Conservation (phyloP, 1,139 yeast species). For the Geotrichum fermentans region DNA sequence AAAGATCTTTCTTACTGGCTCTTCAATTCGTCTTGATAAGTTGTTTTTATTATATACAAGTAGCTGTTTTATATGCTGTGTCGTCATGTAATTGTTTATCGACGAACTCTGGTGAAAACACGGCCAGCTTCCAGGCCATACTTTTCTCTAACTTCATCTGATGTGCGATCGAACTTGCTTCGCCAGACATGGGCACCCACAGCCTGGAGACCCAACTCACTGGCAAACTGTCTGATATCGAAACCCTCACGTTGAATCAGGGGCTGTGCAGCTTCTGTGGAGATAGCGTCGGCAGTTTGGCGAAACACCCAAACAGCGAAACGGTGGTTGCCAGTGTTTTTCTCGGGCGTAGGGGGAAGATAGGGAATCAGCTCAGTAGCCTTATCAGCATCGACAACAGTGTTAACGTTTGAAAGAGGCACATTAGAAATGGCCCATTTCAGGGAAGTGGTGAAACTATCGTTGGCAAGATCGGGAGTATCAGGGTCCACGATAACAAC, state of each 20-base stretch:
- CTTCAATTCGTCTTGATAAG: too few relatives aligned
- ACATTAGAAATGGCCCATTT: conserved; percentile 78
- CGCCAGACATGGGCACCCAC: conserved; percentile 95
- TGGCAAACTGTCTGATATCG: conserved; percentile 66
- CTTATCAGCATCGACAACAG: conserved; percentile 48
- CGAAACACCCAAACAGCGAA: conserved; percentile 87
- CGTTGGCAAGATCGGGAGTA: conserved; percentile 67
- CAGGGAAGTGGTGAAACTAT: conserved; percentile 66
- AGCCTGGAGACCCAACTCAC: conserved; percentile 52
- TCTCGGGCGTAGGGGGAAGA: conserved; percentile 83
- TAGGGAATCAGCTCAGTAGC: conserved; percentile 57
- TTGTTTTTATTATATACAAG: background rate
- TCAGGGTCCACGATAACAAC: conserved; percentile 87
- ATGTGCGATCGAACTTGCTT: conserved; percentile 74
- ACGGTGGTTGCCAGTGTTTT: conserved; percentile 77
- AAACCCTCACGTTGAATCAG: conserved; percentile 46
- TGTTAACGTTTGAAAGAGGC: conserved; percentile 53
- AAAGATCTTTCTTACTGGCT: too few relatives aligned
- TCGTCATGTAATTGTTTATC: conserved; percentile 11
- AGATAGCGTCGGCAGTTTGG: conserved; percentile 41
- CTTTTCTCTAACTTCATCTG: conserved; percentile 57
- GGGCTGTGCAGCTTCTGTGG: conserved; percentile 27
- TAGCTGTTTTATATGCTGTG: background rate
- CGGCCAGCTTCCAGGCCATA: conserved; percentile 72
- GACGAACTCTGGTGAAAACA: conserved; percentile 43